phyloP scores from a whole-genome alignment of 495 filamentous ascomycete species.

The Penicillium cataractarum region DNA sequence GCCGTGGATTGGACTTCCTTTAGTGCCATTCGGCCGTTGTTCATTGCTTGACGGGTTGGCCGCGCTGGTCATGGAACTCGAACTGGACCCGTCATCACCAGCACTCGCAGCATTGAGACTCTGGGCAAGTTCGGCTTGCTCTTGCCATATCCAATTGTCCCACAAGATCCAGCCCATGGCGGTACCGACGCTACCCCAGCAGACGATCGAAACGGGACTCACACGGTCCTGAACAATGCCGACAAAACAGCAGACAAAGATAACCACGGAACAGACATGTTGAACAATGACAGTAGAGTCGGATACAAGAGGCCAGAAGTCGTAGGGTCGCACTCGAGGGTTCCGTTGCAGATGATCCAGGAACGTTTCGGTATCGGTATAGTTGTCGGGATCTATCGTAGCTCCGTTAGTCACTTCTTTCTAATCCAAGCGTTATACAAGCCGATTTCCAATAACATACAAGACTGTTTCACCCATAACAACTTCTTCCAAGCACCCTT shows the following conservation, averaged over 20 bases:
- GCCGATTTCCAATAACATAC: slow-evolving; percentile 49
- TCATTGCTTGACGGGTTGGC: slow-evolving; percentile 34
- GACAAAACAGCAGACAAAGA: slow-evolving; percentile 92
- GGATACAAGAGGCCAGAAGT: slow-evolving; percentile 95
- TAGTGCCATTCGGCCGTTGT: slow-evolving; percentile 27
- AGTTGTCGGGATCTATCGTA: slow-evolving; percentile 92
- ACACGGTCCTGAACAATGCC: slow-evolving; percentile 85
- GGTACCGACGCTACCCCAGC: slow-evolving; percentile 79
- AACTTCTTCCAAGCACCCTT: slow-evolving; percentile 88
- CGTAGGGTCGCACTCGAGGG: slow-evolving; percentile 89
- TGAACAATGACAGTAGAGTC: slow-evolving; percentile 97
- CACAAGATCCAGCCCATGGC: slow-evolving; percentile 87
- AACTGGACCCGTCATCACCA: slow-evolving; percentile 49
- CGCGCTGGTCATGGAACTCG: slow-evolving; percentile 49
- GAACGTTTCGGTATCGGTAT: slow-evolving; percentile 94
- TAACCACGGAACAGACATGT: slow-evolving; percentile 89
- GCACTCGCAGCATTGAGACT: slow-evolving; percentile 41
- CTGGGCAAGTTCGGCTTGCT: slow-evolving; percentile 52
- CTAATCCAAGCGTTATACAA: not conserved
- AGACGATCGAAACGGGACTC: slow-evolving; percentile 82
- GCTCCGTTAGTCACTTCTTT: slow-evolving; percentile 7
- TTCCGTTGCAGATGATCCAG: slow-evolving; percentile 96
- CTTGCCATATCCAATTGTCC: slow-evolving; percentile 80
- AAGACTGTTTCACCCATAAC: slow-evolving; percentile 96
- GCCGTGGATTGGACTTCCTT: slow-evolving; percentile 45